Base-by-base conservation (phyloP, 192 early-diverging fungal genomes). In the Coemansia pectinata region DNA sequence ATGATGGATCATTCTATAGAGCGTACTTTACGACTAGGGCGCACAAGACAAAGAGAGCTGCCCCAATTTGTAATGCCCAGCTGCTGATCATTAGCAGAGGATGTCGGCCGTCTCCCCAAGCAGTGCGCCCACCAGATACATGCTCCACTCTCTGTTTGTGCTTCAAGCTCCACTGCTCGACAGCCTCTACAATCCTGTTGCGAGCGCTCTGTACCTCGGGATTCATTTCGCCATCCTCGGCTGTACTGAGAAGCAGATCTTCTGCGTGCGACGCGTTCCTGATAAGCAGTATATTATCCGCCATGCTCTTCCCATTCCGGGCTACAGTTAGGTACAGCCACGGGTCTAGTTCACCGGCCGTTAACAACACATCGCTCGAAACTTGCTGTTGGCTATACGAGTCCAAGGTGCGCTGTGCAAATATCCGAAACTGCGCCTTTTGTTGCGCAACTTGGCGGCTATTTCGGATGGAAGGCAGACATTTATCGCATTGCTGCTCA, bases 291-390 rank as follows among this genome's bases (percentile, higher is more conserved):
- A 45, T 14, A 38, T 41, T 34, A 39, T 38, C 12, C 9, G 61
- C 21, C 23, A 12, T 5, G 33, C 8, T 17, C 17, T 10, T 39
- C 5, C 34, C 36, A 23, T 9, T 8, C 59, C 38, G 8, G 8
- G 14, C 19, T 3, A 36, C 59, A 14, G 69, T 41, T 23, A 73
- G 33, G 14, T 57, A 23, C 15, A 63, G 60, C 77, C 77, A 79
- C 5, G 77, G 77, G 50, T 79, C 77, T 5, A 79, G 68, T 36
- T 66, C 63, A 12, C 76, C 76, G 0, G 29, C 63, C 6, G 67
- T 78, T 53, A 78, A 63, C 47, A 78, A 2, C 25, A 38, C 39
- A 36, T 48, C 27, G 31, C 57, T 29, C 42, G 70, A n/a, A 27
- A 19, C 47, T 21, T 10, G 1, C 3, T 1, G 7, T 5, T 41